phyloP scores from a whole-genome alignment of 192 early-diverging fungal species.

The Podila minutissima region DNA sequence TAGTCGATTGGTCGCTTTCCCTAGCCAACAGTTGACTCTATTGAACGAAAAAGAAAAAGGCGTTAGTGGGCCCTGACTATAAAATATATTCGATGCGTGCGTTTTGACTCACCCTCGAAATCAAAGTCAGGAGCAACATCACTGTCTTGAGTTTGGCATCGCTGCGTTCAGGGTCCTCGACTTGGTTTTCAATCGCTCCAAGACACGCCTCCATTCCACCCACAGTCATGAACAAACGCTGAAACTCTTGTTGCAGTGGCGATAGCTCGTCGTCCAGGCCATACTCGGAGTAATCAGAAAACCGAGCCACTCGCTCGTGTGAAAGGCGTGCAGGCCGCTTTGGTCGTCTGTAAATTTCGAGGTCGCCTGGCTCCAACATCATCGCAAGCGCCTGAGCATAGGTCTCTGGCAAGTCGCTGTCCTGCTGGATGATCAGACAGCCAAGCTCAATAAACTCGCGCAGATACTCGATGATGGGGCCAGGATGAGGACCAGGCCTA shows the following conservation, averaged over 20 bases:
- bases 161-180: slow-evolving; percentile 6
- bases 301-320: slow-evolving; percentile 27
- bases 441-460: slow-evolving; percentile 30
- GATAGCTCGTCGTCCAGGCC: slow-evolving; percentile 25
- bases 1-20: slow-evolving; percentile 9
- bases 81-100: not conserved
- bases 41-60: not conserved
- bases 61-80: too few relatives aligned
- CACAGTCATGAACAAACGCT: slow-evolving; percentile 8
- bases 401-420: slow-evolving; percentile 19
- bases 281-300: slow-evolving; percentile 34
- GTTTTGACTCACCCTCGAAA: slow-evolving; percentile 26
- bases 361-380: slow-evolving; percentile 34
- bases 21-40: slow-evolving; percentile 24
- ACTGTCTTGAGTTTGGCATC: slow-evolving; percentile 26
- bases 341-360: slow-evolving; percentile 31
- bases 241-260: slow-evolving; percentile 35
- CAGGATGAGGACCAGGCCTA: slow-evolving; percentile 20
- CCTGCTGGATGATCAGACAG: slow-evolving; percentile 20
- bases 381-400: slow-evolving; percentile 17
- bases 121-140: slow-evolving; percentile 7
- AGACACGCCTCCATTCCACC: slow-evolving; percentile 28
- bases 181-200: slow-evolving; percentile 19
- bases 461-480: slow-evolving; percentile 9
- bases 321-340: slow-evolving; percentile 31